Evolutionary conservation across 495 filamentous ascomycete species (phyloP), one percentile per base, ranked within the genome.

Genomic region (Penicillium crystallinum): DNA sequence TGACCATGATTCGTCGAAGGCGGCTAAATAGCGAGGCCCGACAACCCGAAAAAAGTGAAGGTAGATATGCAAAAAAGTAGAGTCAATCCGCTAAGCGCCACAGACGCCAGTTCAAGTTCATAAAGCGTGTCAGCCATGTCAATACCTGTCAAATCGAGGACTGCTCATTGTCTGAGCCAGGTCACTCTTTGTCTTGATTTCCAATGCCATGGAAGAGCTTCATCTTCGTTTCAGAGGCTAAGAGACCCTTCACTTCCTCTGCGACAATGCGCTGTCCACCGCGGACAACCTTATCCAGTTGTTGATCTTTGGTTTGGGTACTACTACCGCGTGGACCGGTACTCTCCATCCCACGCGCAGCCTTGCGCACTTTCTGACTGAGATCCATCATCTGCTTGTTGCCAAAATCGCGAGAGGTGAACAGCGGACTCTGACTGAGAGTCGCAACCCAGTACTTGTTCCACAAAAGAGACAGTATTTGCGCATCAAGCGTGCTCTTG

Each of bases 391-490:
- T 96, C 69, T 96, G 92, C 66, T 90, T 92, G 58, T 84, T 95
- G 45, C 84, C 84, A 65, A 90, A 99, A 54, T 97, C 93, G 55
- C 92, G 86, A 59, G 96, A 97, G 37, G 90, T 88, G 56, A 96
- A 86, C 9, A 97, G 79, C 38, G 95, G 92, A 57, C 82, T 91
- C 64, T 96, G 89, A n/a, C 89, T 91, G n/a, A 99, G 81, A 21
- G 95, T 99, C 52, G 90, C 85, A 21, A 97, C 92, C 95, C 95
- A 99, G 73, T 99, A 99, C 66, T 99, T 99, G 69, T 96, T 97
- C 95, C 95, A 99, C 46, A 99, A 77, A 37, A 89, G 78, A 56
- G 91, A 90, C 6, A 99, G 75, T 25, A 97, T 76, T 54, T 88
- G 83, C 1, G 82, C 77, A 66, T 99, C 95, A 27, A 99, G 84